Evolutionary conservation across 169 alveolate genomes (phyloP).

Genomic region (Cyclospora cayetanensis): DNA sequence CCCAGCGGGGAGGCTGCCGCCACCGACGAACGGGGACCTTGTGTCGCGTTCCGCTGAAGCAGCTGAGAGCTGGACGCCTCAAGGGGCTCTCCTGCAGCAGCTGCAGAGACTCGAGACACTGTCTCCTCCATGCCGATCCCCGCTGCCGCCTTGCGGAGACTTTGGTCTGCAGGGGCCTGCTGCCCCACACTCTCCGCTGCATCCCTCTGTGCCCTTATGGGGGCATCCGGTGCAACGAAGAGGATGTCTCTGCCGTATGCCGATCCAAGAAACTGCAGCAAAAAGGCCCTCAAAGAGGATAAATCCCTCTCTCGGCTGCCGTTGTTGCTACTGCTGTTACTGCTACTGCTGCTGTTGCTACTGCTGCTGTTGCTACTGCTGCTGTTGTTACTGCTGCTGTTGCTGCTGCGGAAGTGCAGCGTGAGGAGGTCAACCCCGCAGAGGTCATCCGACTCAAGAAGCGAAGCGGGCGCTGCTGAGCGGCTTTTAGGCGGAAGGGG

Average conservation of each 20-base stretch:
- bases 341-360: not conserved
- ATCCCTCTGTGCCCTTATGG: not conserved
- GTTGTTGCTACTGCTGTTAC: not conserved
- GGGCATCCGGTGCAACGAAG: conserved; percentile 57
- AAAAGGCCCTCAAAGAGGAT: not conserved
- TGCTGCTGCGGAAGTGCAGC: not conserved
- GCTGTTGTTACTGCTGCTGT: not conserved
- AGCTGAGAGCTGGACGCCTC: not conserved
- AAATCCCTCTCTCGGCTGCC: too few relatives aligned
- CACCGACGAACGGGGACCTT: not conserved
- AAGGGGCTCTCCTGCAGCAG: not conserved
- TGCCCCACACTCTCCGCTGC: not conserved
- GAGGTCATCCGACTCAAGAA: conserved; percentile 25
- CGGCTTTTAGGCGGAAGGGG: not conserved
- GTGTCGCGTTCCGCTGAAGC: not conserved
- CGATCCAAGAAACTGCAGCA: not conserved
- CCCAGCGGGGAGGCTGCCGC: not conserved
- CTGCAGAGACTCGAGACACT: not conserved
- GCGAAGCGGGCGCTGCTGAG: not conserved
- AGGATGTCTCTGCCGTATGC: conserved; percentile 35
- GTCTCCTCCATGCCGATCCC: too few relatives aligned
- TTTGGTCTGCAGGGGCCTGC: not conserved
- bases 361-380: not conserved
- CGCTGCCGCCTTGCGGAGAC: not conserved
- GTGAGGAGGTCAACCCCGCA: conserved; percentile 56